These are phyloP conservation scores for Puccinia coronata DNA, from an alignment of 1,284 basidiomycete genomes.

Conservation along the genomic window DNA sequence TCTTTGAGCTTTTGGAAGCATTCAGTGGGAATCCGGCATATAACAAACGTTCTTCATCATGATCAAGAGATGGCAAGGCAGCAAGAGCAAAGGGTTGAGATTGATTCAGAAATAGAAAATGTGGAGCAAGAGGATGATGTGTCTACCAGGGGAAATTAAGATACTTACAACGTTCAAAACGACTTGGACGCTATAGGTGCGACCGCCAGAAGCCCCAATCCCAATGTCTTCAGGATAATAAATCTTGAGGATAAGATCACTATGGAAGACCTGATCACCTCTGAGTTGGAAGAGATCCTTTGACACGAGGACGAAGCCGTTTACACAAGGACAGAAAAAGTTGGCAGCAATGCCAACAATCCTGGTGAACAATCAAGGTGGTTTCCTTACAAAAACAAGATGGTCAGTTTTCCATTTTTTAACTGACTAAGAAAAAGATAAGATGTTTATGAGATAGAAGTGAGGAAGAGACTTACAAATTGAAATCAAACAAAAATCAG, in stretches of 20 bases:
- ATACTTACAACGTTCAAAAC: background rate
- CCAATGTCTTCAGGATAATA: background rate
- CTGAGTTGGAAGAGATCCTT: no score
- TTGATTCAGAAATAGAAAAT: no score
- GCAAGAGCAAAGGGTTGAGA: no score
- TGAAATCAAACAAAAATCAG: background rate
- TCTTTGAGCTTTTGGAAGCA: no score
- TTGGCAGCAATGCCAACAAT: background rate
- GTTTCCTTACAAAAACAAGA: background rate
- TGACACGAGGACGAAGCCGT: no score
- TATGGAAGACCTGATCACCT: no score
- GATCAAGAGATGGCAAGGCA: background rate
- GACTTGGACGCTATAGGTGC: background rate
- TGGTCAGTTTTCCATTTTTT: no score
- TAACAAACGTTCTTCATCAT: background rate
- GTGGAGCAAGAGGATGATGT: no score
- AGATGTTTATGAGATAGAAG: no score
- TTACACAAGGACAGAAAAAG: no score
- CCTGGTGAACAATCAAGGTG: background rate
- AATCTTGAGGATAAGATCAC: background rate
- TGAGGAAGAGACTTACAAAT: background rate
- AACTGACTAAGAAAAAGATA: no score
- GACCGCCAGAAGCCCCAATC: background rate
- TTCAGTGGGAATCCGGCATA: no score
- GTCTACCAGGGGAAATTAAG: background rate